Evolutionary conservation across 1,139 yeast species (phyloP), one percentile per base, ranked within the genome.

Genomic region (Zygosaccharomyces sapae): DNA sequence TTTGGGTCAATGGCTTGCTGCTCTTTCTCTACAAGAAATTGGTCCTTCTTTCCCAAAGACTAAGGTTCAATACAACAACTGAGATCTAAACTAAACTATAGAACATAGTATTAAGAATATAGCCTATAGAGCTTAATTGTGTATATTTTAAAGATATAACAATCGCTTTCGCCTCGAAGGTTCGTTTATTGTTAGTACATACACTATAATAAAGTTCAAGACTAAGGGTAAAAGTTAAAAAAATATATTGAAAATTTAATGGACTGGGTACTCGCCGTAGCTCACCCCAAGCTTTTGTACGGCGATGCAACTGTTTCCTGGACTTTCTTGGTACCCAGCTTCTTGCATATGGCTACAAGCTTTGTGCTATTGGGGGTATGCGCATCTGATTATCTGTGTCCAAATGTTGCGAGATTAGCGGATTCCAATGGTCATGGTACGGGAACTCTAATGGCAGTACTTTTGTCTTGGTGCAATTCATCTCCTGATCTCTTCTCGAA

Each of bases 1-100:
- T 61, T 79, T 83, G 70, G 99, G 98, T 58, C 97, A 90, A 73
- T 90, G 97, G 97, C 82, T 95, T 58, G 99, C 98, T 53, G 77
- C 88, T 55, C 71, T 86, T 59, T 86, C 96, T 47, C 84, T 92
- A 66, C 96, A 89, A 76, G 86, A 86, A 70, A 79, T 86, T 57
- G 98, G 99, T 49, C 96, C 98, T 46, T 76, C 95, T 46, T 92
- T 82, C 81, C 97, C 97, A 57, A 78, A 80, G 75, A 83, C 83
- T 73, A 79, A 80, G 70, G 33, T 58, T 18, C 47, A 52, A 33
- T 63, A 58, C 52, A 45, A 53, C 24, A 52, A 49, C 40, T 51
- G 41, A 43, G 36, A 29, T 12, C 16, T 24, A 22, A 33, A 29
- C 16, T 33, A 24, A 33, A 12, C 5, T 29, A 10, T 29, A 19